Evolutionary conservation across 2,329 filamentous ascomycete species (phyloP), one percentile per base, ranked within the genome.

Genomic region (Colletotrichum sp.): DNA sequence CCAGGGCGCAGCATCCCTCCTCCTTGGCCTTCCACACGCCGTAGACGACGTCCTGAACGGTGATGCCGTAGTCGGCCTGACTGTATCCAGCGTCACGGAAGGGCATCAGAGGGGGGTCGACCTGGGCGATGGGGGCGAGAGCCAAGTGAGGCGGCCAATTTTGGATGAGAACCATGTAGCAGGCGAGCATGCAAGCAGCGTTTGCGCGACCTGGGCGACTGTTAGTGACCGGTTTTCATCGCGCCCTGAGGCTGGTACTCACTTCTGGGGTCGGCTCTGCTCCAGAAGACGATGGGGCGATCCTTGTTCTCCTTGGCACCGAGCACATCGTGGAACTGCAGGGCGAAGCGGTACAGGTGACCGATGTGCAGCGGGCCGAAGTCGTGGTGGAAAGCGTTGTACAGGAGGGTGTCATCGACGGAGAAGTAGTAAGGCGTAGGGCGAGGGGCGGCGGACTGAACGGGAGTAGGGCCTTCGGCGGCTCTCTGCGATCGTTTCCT

Each of bases 21-120:
- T 99, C 97, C 87, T 98, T 99, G 59, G 97, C 97, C 83, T 96
- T 98, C 96, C 97, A 99, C 21, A 99, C 95, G 73, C 97, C 97
- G 80, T 99, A 99, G 9, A 99, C 96, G 55, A 99, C 93, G 82
- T 99, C 97, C 85, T 99, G 97, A 57, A 99, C 95, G 73, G 94
- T 98, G 79, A 99, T 91, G 69, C 95, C 93, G 81, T 98, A 99
- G 84, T 99, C 97, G 74, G 97, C 97, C 85, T 98, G 96, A 84
- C 96, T 98, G 88, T 99, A 99, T 69, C 97, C 97, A 73, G 97
- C 97, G 83, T 99, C 97, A 76, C 97, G 92, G 90, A 99, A 99
- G 13, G 97, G 97, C 97, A 99, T 99, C 87, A 98, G 90, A 29
- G 97, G 97, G 58, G 97, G 97, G 81, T 99, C 97, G 80, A 97